Percentiles rank a stretch among this genome's conserved stretches.
Conservation (phyloP, 2,329 filamentous ascomycete genomes). For the Diplocarpon rosae region DNA sequence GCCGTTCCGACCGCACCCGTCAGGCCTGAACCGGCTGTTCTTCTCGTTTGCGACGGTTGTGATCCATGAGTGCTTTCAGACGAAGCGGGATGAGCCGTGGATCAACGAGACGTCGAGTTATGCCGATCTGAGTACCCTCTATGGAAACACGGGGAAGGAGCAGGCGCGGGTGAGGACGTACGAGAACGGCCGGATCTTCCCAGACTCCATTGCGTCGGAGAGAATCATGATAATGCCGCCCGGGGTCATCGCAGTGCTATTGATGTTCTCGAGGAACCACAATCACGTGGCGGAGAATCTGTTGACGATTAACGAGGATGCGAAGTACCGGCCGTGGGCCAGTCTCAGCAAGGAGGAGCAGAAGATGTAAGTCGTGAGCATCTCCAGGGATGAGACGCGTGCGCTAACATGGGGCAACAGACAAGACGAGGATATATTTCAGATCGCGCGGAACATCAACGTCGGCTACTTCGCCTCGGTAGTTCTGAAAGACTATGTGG, state of each 20-base stretch:
- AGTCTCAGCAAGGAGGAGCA: constrained; percentile 28
- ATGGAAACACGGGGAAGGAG: constrained; percentile 34
- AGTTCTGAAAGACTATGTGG: constrained; percentile 35
- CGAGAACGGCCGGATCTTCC: constrained; percentile 32
- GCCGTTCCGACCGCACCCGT: constrained; percentile 33
- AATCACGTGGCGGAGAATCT: constrained; percentile 33
- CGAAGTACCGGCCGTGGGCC: constrained; percentile 33
- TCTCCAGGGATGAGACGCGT: background rate
- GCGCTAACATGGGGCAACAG: constrained; percentile 16
- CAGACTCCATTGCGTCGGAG: constrained; percentile 34
- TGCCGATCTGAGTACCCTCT: constrained; percentile 36
- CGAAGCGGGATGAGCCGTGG: constrained; percentile 30
- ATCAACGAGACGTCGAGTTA: constrained; percentile 37
- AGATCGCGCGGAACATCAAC: constrained; percentile 35
- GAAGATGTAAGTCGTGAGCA: constrained; percentile 27
- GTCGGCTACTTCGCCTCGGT: constrained; percentile 36
- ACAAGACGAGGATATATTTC: constrained; percentile 39
- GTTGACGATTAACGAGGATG: constrained; percentile 33
- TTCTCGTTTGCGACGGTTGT: constrained; percentile 38
- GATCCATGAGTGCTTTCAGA: constrained; percentile 38
- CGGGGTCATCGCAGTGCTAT: constrained; percentile 31
- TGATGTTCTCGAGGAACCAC: constrained; percentile 37
- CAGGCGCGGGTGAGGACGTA: constrained; percentile 34
- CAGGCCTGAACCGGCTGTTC: constrained; percentile 34
- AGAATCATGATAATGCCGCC: constrained; percentile 38